Percentiles rank a stretch among this genome's conserved stretches.
Evolutionary conservation across 805 yeast species (phyloP).

Genomic region (Diddensiella caesifluorescens): DNA sequence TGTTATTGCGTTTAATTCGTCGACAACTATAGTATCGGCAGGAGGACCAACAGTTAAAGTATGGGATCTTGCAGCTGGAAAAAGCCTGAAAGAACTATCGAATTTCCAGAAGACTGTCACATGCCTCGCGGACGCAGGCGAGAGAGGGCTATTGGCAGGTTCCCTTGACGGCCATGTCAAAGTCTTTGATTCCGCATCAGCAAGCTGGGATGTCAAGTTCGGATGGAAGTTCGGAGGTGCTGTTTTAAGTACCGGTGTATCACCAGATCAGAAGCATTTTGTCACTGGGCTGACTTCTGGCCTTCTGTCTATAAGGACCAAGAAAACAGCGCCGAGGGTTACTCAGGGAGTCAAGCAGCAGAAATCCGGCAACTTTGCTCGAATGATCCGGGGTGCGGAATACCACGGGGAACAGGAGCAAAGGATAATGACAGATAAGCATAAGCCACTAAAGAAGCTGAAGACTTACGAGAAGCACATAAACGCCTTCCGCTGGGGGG

Average conservation of each 20-base stretch:
- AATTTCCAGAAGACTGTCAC: constrained; percentile 95
- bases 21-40: constrained; percentile 74
- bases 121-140: constrained; percentile 67
- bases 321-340: constrained; percentile 59
- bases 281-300: constrained; percentile 93
- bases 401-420: constrained; percentile 88
- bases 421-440: constrained; percentile 55
- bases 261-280: constrained; percentile 82
- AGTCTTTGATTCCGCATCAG: constrained; percentile 71
- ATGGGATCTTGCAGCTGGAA: constrained; percentile 87
- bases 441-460: constrained; percentile 53
- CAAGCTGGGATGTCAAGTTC: constrained; percentile 75
- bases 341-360: constrained; percentile 39
- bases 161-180: constrained; percentile 97
- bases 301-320: constrained; percentile 78
- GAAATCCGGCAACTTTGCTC: constrained; percentile 55
- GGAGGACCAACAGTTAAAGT: constrained; percentile 80
- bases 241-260: constrained; percentile 81
- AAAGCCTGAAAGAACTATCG: constrained; percentile 59
- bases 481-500: constrained; percentile 86
- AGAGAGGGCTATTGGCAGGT: constrained; percentile 81
- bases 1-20: constrained; percentile 64
- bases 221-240: constrained; percentile 98
- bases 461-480: constrained; percentile 78
- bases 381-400: constrained; percentile 87